Evolutionary conservation across 1,284 basidiomycete genomes (phyloP), one percentile per base, ranked within the genome.

Genomic region (Sporisorium scitamineum): DNA sequence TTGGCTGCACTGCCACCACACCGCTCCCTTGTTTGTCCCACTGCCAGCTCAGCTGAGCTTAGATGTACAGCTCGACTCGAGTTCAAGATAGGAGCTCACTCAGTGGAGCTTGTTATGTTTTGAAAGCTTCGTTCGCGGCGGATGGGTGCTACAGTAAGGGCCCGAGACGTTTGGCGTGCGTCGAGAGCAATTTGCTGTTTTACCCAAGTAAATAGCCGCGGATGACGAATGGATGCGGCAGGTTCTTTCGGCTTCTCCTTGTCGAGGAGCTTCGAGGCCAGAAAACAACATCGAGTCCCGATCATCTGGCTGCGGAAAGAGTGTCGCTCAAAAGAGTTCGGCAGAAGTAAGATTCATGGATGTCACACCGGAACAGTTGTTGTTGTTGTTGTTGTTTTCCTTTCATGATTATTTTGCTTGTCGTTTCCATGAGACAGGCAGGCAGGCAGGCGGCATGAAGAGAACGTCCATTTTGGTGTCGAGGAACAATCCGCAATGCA

Each of bases 171-270:
- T 18, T 50, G 48, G 26, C 39, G 39, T 55, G 52, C 27, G 34
- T 59, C n/a, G 47, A 41, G n/a, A 26, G 14, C 18, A 26, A 29
- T 34, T 20, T 16, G 31, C 20, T 11, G 20, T 52, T 31, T 14
- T 8, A 39, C 65, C 59, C 59, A 68, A 57, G 37, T 51, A 42
- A 41, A 26, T 18, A 39, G 50, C 59, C 65, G 65, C 52, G n/a
- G 54, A n/a, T 22, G 64, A 56, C 64, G 26, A 67, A 61, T 67
- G 64, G 64, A 61, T 42, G 58, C 20, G 54, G 32, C 64, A 61
- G 58, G 54, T 56, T 47, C 44, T 34, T 65, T 54, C 16, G 37
- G 37, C 45, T 61, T 18, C 26, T 41, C 31, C 29, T 51, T 32
- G 37, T 39, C 37, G 14, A 39, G 4, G 8, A 11, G 37, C 7